Percentiles rank a stretch among this genome's conserved stretches.
Evolutionary conservation across 1,139 yeast genomes (phyloP).

Genomic region (Magnusiomyces sp.): DNA sequence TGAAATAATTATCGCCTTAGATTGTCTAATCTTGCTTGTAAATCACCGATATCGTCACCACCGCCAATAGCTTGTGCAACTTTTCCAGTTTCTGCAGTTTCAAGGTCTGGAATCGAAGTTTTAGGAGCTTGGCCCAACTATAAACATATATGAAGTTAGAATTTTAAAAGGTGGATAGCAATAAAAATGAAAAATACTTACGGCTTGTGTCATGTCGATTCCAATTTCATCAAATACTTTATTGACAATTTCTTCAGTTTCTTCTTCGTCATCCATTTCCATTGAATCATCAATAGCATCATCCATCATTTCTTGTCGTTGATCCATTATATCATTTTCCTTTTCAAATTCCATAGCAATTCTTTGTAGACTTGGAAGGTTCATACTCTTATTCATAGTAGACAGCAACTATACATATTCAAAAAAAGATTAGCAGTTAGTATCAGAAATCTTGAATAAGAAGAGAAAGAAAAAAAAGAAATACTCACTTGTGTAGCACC

Average conservation of each 20-base stretch:
- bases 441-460: not conserved
- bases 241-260: conserved; percentile 84
- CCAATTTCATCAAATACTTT: conserved; percentile 95
- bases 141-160: conserved; percentile 23
- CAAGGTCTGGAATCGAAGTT: too few relatives aligned
- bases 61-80: conserved; percentile 47
- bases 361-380: conserved; percentile 76
- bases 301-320: conserved; percentile 97
- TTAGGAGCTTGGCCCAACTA: too few relatives aligned
- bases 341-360: conserved; percentile 94
- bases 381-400: conserved; percentile 85
- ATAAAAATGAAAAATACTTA: conserved; percentile 18
- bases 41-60: conserved; percentile 60
- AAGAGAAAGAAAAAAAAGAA: not conserved
- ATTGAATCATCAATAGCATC: conserved; percentile 94
- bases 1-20: conserved; percentile 65
- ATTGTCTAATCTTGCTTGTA: conserved; percentile 83
- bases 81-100: conserved; percentile 8
- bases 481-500: conserved; percentile 64
- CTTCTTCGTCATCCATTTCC: conserved; percentile 74
- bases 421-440: not conserved
- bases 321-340: conserved; percentile 95
- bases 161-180: not conserved
- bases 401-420: conserved; percentile 41
- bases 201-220: conserved; percentile 61